Conservation (phyloP, 164 flowering plant species). For the Piper betle region DNA sequence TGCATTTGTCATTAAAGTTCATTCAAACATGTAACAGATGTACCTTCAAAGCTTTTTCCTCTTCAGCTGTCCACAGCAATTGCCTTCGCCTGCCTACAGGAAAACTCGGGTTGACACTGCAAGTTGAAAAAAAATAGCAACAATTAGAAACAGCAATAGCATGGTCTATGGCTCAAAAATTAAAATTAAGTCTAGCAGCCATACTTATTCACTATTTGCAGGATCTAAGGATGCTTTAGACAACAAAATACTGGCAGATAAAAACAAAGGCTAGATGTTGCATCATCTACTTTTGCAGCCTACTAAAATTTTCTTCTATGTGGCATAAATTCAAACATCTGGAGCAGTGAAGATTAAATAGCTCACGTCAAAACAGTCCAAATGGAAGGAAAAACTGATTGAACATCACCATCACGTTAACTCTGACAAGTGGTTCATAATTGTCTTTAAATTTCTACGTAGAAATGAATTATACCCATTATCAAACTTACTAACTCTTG, state of each 20-base stretch:
- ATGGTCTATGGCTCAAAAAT: background rate
- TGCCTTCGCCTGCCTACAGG: conserved; percentile 9
- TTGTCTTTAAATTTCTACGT: background rate
- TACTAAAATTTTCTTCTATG: no score
- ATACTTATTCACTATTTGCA: background rate
- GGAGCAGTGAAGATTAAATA: no score
- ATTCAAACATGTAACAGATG: background rate
- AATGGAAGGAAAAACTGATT: background rate
- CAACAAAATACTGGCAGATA: no score
- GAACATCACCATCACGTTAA: background rate
- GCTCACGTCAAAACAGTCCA: background rate
- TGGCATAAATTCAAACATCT: background rate
- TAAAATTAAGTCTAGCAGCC: background rate
- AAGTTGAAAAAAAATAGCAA: background rate
- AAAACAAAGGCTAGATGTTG: no score
- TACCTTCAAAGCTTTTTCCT: conserved; percentile 16
- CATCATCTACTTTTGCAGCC: no score
- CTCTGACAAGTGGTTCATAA: background rate
- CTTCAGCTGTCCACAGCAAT: conserved; percentile 15
- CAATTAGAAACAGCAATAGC: no score
- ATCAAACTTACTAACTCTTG: background rate
- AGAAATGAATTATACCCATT: background rate
- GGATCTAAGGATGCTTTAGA: no score
- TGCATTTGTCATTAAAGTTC: background rate
- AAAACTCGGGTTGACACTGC: conserved; percentile 6